A percentile compares a stretch with the other conserved stretches of the same genome.
Conservation (phyloP, 139 green algal species). For the Closterium sp. region DNA sequence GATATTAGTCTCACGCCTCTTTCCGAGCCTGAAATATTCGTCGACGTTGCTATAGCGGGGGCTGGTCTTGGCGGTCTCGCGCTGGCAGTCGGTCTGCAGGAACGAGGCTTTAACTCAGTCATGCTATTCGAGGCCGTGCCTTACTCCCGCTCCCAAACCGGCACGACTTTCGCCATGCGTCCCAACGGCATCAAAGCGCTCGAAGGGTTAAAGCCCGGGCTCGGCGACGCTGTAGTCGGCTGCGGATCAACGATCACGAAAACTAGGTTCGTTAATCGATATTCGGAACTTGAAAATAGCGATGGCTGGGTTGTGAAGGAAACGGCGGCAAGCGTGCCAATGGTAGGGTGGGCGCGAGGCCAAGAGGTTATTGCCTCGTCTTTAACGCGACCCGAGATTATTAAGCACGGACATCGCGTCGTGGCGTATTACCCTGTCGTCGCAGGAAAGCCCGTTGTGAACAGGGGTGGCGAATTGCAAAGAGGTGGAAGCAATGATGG, state of each 20-base stretch:
- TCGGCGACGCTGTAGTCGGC: background rate
- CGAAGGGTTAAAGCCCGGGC: conserved; percentile 22
- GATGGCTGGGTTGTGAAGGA: background rate
- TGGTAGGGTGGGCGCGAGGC: background rate
- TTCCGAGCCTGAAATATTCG: background rate
- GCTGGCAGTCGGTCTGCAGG: conserved; percentile 49
- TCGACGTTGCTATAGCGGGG: conserved; percentile 40
- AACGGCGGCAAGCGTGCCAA: background rate
- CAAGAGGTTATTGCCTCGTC: background rate
- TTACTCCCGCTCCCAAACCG: conserved; percentile 46
- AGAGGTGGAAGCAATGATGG: background rate
- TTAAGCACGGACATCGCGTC: background rate
- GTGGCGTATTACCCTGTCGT: background rate
- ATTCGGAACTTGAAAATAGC: background rate
- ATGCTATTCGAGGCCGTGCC: conserved; percentile 32
- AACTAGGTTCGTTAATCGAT: background rate
- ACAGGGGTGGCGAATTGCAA: background rate
- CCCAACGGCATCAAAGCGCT: conserved; percentile 47
- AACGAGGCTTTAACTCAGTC: background rate
- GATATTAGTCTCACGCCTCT: background rate
- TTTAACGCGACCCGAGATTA: background rate
- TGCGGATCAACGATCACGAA: background rate
- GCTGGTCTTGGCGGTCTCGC: conserved; percentile 57
- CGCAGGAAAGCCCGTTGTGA: background rate
- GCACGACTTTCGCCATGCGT: conserved; percentile 50